A percentile compares a stretch with the other conserved stretches of the same genome.
phyloP scores from a whole-genome alignment of 2,329 filamentous ascomycete species.

The Cladosporium sp. region DNA sequence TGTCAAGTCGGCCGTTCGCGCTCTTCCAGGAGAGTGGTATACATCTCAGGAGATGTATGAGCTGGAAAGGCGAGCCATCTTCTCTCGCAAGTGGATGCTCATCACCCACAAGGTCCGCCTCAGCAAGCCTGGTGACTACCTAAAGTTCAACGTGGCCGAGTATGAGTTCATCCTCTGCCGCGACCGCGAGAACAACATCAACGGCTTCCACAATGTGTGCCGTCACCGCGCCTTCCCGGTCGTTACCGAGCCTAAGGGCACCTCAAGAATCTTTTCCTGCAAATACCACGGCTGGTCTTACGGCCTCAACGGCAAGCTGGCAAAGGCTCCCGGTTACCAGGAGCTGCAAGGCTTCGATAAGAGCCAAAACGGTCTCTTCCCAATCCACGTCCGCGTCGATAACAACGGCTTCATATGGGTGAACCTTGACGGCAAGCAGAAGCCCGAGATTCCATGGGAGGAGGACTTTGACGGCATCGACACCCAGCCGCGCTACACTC shows the following conservation, averaged over 20 bases:
- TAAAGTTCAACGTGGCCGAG: conserved; percentile 50
- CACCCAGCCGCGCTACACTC: conserved; percentile 37
- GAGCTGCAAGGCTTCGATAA: conserved; percentile 52
- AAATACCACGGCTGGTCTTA: conserved; percentile 61
- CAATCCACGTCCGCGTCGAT: conserved; percentile 50
- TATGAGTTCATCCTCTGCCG: conserved; percentile 50
- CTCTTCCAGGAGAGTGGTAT: conserved; percentile 50
- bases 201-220: conserved; percentile 59
- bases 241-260: conserved; percentile 46
- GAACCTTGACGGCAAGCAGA: conserved; percentile 46
- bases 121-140: conserved; percentile 49
- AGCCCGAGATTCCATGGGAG: conserved; percentile 45
- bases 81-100: conserved; percentile 52
- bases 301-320: conserved; percentile 50
- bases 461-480: conserved; percentile 48
- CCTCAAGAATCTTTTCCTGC: conserved; percentile 50
- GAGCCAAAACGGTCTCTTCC: conserved; percentile 50
- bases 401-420: conserved; percentile 52
- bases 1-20: conserved; percentile 30
- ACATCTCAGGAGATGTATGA: conserved; percentile 49
- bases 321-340: conserved; percentile 56
- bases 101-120: conserved; percentile 49
- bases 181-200: conserved; percentile 48
- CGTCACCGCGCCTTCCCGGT: conserved; percentile 56
- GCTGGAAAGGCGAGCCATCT: conserved; percentile 52